phyloP scores from a whole-genome alignment of 768 basidiomycete species.

The Lactarius indigo region DNA sequence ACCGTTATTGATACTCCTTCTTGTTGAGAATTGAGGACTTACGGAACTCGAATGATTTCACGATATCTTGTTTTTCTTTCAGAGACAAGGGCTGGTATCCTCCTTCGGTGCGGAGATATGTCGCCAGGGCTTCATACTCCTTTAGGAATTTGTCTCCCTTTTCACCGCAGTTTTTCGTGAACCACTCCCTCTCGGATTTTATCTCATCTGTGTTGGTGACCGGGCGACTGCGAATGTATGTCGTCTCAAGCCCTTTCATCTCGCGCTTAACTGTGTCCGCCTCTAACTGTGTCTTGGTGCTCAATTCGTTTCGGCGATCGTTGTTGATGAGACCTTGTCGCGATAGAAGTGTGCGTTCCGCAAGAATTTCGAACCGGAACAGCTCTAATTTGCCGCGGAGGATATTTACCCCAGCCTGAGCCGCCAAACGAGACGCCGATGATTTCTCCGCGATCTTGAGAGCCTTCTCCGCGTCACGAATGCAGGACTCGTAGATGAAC shows the following conservation, averaged over 20 bases:
- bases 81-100: slow-evolving; percentile 28
- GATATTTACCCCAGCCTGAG: slow-evolving; percentile 25
- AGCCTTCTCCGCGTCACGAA: slow-evolving; percentile 30
- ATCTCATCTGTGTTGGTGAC: slow-evolving; percentile 16
- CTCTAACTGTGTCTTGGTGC: neutral
- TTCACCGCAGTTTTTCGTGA: slow-evolving; percentile 28
- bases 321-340: neutral
- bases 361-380: slow-evolving; percentile 28
- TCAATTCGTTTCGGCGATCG: neutral
- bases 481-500: slow-evolving; percentile 31
- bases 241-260: neutral
- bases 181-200: slow-evolving; percentile 29
- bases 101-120: slow-evolving; percentile 23
- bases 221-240: slow-evolving; percentile 30
- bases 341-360: slow-evolving; percentile 12
- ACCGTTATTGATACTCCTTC: neutral
- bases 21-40: neutral
- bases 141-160: slow-evolving; percentile 27
- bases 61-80: slow-evolving; percentile 29
- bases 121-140: slow-evolving; percentile 26
- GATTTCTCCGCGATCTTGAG: slow-evolving; percentile 27
- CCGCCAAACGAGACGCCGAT: slow-evolving; percentile 32
- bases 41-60: slow-evolving; percentile 31
- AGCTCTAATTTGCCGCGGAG: slow-evolving; percentile 32
- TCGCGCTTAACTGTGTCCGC: neutral